phyloP scores from a whole-genome alignment of 768 basidiomycete genomes.

The Trametes maxima region DNA sequence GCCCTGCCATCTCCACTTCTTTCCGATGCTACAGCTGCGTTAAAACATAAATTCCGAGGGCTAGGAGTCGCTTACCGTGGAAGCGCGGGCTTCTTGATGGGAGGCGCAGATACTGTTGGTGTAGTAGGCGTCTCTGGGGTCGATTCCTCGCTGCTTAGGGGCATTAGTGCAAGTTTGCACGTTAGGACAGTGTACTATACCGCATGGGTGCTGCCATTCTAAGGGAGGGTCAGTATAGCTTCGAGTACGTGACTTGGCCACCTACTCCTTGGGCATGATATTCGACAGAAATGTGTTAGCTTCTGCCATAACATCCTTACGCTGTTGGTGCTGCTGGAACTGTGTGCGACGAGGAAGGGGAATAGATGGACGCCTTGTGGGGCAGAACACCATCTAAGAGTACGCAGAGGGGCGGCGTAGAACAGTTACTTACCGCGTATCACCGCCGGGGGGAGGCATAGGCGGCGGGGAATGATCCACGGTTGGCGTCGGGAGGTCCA shows the following conservation, averaged over 20 bases:
- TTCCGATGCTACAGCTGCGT: constrained; percentile 46
- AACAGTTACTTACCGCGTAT: neutral
- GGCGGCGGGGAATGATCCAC: neutral
- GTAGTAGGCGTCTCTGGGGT: constrained; percentile 1
- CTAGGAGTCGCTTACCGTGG: constrained; percentile 3
- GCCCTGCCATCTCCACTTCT: constrained; percentile 70
- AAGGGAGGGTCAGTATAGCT: constrained; percentile 7
- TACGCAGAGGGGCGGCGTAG: neutral
- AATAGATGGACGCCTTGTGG: neutral
- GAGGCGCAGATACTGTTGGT: neutral
- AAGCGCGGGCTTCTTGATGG: constrained; percentile 1
- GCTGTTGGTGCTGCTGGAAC: neutral
- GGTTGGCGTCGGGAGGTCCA: neutral
- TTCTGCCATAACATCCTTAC: constrained; percentile 22
- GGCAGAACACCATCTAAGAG: neutral
- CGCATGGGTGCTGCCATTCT: constrained; percentile 32
- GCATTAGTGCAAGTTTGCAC: neutral
- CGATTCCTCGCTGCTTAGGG: constrained; percentile 9
- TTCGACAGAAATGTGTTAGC: constrained; percentile 41
- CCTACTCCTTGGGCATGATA: constrained; percentile 47
- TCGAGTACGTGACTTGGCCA: neutral
- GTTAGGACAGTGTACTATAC: constrained; percentile 7
- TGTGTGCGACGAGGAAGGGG: constrained; percentile 10
- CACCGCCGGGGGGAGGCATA: neutral
- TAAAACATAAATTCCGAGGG: neutral